Evolutionary conservation across 257 asterid species (phyloP), one percentile per base, ranked within the genome.

Genomic region (Paulownia fortunei): DNA sequence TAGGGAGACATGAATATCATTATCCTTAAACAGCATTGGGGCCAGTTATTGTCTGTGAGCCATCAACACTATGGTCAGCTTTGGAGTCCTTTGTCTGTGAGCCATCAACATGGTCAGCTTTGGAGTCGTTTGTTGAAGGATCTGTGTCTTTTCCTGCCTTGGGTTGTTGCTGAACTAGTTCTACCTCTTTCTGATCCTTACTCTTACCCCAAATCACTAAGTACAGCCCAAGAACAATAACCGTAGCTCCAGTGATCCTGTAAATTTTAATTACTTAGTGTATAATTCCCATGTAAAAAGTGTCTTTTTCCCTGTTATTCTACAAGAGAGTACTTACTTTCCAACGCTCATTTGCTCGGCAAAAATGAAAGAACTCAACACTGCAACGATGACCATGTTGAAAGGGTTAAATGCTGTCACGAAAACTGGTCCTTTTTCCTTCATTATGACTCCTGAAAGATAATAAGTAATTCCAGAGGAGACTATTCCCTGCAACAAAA

Each of bases 391-490:
- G 70, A 90, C 79, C 92, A 90, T 83, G 62, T 67, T 86, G 9
- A 87, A 12, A 76, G 96, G 96, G 34, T 56, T 76, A 44, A 88
- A 90, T 3, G 91, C 84, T 0, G 96, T 86, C 39, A 85, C 85
- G 26, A 90, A 88, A 74, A 90, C 91, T 1, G 93, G 95, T 2
- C 93, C 95, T 15, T 87, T 84, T 9, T 85, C 85, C 73, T 85
- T 88, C 85, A 87, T 86, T 52, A 88, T 69, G 0, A 80, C 51
- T 66, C 92, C 94, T 1, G 87, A 73, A 4, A 89, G 34, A 30
- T 87, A 88, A 32, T 81, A 88, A 34, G 82, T 67, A 3, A 87
- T 68, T 30, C 92, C 94, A 2, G 91, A 89, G 3, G 84, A 41
- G 5, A 89, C 59, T 46, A 88, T 24, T 71, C 92, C 92, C 98